Percentiles rank a stretch among this genome's conserved stretches.
phyloP scores from a whole-genome alignment of 202 grass and related monocot species.

The Miscanthus sacchariflorus region DNA sequence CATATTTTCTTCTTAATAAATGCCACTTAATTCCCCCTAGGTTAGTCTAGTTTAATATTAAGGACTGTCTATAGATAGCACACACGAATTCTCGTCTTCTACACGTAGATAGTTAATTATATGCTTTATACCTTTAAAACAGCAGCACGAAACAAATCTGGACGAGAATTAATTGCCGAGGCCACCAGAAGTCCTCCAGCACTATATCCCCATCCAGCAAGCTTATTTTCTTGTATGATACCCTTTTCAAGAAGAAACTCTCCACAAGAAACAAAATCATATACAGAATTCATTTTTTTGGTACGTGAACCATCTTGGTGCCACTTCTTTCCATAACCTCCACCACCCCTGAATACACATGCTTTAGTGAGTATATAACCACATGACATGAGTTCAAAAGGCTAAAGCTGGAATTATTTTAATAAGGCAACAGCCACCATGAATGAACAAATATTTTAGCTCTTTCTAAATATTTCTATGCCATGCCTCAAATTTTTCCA shows the following conservation, averaged over 20 bases:
- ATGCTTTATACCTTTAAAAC: slow-evolving; percentile 77
- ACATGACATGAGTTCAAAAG: slow-evolving; percentile 17
- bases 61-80: not conserved
- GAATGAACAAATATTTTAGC: slow-evolving; percentile 29
- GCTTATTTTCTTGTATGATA: slow-evolving; percentile 82
- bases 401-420: slow-evolving; percentile 10
- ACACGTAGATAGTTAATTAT: slow-evolving; percentile 6
- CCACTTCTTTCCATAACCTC: slow-evolving; percentile 92
- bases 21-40: not conserved
- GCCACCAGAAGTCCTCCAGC: slow-evolving; percentile 91
- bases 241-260: slow-evolving; percentile 95
- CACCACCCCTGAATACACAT: slow-evolving; percentile 74
- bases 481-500: slow-evolving; percentile 17
- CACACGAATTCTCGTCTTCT: not conserved
- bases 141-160: slow-evolving; percentile 83
- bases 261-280: slow-evolving; percentile 92
- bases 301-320: slow-evolving; percentile 73
- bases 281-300: slow-evolving; percentile 84
- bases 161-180: slow-evolving; percentile 85
- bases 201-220: slow-evolving; percentile 97
- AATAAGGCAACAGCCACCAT: slow-evolving; percentile 36
- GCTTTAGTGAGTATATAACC: slow-evolving; percentile 41
- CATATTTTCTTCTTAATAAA: not conserved
- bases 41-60: not conserved
- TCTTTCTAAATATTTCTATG: slow-evolving; percentile 27